A percentile compares a stretch with the other conserved stretches of the same genome.
Evolutionary conservation across 805 yeast species (phyloP).

Genomic region (Kregervanrija delftensis): DNA sequence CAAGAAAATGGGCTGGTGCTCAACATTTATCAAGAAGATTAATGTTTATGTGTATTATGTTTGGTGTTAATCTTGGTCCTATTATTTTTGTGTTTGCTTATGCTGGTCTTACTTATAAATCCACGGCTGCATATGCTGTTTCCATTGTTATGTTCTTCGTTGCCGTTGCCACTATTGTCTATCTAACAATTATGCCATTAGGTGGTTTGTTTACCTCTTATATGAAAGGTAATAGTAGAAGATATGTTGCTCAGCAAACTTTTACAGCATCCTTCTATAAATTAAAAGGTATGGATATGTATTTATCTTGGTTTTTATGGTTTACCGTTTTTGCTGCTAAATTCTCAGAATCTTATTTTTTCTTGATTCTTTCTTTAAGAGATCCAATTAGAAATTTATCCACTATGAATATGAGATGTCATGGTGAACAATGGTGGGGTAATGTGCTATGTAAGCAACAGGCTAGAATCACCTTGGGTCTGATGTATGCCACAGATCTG

Average conservation of each 20-base stretch:
- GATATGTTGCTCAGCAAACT: constrained; percentile 87
- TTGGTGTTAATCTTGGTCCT: constrained; percentile 75
- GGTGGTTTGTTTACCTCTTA: constrained; percentile 95
- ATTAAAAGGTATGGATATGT: constrained; percentile 84
- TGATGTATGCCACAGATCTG: constrained; percentile 90
- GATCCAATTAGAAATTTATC: constrained; percentile 93
- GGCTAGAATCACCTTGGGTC: constrained; percentile 81
- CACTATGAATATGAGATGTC: constrained; percentile 83
- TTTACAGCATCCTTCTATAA: constrained; percentile 88
- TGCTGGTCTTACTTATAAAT: constrained; percentile 59
- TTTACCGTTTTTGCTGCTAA: constrained; percentile 82
- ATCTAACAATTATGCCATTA: constrained; percentile 91
- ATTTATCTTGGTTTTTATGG: constrained; percentile 95
- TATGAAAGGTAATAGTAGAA: constrained; percentile 79
- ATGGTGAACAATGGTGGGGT: constrained; percentile 91
- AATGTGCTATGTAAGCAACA: constrained; percentile 72
- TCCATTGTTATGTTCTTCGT: constrained; percentile 86
- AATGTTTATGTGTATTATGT: constrained; percentile 59
- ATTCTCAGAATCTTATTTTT: constrained; percentile 84
- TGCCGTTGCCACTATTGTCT: constrained; percentile 74
- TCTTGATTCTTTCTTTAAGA: constrained; percentile 79
- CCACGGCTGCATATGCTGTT: constrained; percentile 69
- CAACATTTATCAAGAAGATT: constrained; percentile 90
- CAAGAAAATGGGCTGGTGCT: constrained; percentile 99
- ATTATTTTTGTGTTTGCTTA: constrained; percentile 79